phyloP scores from a whole-genome alignment of 2,329 filamentous ascomycete species.

The Pezicula rhizophila region DNA sequence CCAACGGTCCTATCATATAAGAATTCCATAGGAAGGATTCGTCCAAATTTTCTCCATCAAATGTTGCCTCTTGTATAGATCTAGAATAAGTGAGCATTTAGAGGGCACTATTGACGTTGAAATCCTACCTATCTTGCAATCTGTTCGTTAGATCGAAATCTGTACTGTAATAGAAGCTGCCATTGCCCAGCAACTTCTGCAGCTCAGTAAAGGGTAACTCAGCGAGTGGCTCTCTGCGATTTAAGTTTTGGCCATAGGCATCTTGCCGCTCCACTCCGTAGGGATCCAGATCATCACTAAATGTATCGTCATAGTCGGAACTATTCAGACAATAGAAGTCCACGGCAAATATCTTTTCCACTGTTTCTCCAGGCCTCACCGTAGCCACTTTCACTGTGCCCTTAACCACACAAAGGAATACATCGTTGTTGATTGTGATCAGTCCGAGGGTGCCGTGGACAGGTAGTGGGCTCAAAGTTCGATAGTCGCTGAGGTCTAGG shows the following conservation, averaged over 20 bases:
- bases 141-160: conserved; percentile 95
- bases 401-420: conserved; percentile 88
- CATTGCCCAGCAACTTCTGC: conserved; percentile 86
- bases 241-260: conserved; percentile 45
- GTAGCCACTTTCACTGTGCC: conserved; percentile 72
- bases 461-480: conserved; percentile 64
- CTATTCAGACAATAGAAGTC: conserved; percentile 92
- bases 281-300: conserved; percentile 39
- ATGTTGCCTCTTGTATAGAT: conserved; percentile 67
- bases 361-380: conserved; percentile 79
- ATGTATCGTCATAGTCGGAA: conserved; percentile 75
- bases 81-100: conserved; percentile 35
- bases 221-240: conserved; percentile 61
- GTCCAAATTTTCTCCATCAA: conserved; percentile 90
- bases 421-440: conserved; percentile 75
- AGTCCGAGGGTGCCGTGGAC: conserved; percentile 84
- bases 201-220: conserved; percentile 89
- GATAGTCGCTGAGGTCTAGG: conserved; percentile 69
- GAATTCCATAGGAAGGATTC: conserved; percentile 95
- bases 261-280: conserved; percentile 22
- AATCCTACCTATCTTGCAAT: conserved; percentile 70
- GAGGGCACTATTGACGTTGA: conserved; percentile 6
- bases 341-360: conserved; percentile 79
- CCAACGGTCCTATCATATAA: conserved; percentile 92
- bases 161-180: conserved; percentile 97